Evolutionary conservation across 495 filamentous ascomycete species (phyloP), one percentile per base, ranked within the genome.

Genomic region (Aspergillus haitiensis): DNA sequence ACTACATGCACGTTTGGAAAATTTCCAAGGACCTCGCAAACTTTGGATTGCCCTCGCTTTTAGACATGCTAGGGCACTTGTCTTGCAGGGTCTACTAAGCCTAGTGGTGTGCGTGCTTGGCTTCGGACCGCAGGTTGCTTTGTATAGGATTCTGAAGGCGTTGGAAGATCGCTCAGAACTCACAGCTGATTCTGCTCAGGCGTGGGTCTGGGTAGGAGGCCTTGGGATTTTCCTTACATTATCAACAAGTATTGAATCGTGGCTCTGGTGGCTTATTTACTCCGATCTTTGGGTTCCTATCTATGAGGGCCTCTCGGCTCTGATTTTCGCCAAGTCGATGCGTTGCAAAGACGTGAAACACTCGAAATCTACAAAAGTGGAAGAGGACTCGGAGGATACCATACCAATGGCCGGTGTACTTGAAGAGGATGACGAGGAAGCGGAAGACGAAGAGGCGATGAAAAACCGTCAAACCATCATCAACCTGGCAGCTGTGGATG

Each of bases 401-500:
- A 31, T 15, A 21, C 16, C 16, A 5, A 18, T 46, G 21, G 44
- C 44, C 13, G 37, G 39, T 11, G 12, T 10, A 7, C 44, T 12
- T 7, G 58, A 72, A 47, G n/a, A 54, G 39, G 64, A 64, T 60
- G 69, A 50, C 2, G 66, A 71, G 5, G 67, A 77, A 6, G 75
- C 76, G 0, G 74, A 77, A 12, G 80, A 83, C 5, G 85, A 86
- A 35, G 79, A 82, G 7, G 62, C 81, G 4, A 82, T 87, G 48
- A 88, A 85, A 59, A 80, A 80, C 66, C 88, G 88, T 54, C 91
- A 93, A 70, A 87, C 86, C 56, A 89, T 85, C 11, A 85, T 93
- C 53, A 95, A 95, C 64, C 75, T 93, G 39, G 85, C 92, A 21
- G 88, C 88, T 6, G 86, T 96, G 7, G 91, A 96, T 72, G 80